Conservation (phyloP, 78 protist species). For the Creolimax fragrantissima region DNA sequence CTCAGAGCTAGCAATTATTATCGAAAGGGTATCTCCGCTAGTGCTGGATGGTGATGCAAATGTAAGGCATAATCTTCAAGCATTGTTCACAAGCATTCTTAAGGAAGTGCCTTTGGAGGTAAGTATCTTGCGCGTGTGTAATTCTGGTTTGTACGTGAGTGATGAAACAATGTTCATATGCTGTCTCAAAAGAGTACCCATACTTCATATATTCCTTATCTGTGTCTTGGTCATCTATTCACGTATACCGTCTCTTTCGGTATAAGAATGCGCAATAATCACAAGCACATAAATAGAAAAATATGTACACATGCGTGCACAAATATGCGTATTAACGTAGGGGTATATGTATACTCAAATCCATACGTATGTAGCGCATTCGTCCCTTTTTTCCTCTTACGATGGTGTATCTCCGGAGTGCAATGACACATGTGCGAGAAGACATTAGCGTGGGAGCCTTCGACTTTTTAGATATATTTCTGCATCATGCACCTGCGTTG, state of each 20-base stretch:
- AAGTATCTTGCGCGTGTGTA: not conserved
- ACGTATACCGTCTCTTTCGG: too few species aligned
- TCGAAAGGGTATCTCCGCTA: not conserved
- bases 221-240: too few species aligned
- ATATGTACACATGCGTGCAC: not conserved
- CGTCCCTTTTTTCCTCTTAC: slow-evolving; percentile 2
- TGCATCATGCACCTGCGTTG: not conserved
- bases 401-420: slow-evolving; percentile 11
- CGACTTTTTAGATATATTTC: not conserved
- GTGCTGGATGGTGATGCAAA: not conserved
- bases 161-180: too few species aligned
- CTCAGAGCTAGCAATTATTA: not conserved
- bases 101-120: not conserved
- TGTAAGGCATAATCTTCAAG: not conserved
- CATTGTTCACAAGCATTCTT: not conserved
- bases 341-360: not conserved
- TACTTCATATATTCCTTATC: too few species aligned
- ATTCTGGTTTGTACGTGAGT: too few species aligned
- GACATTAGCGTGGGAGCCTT: slow-evolving; percentile 7
- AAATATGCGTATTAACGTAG: not conserved
- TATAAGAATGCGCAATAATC: too few species aligned
- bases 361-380: not conserved
- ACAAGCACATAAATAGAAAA: too few species aligned
- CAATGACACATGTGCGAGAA: slow-evolving; percentile 19
- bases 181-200: too few species aligned